A percentile compares a stretch with the other conserved stretches of the same genome.
These are phyloP conservation scores for Posidonia australis DNA, from an alignment of 106 monocot species.

Conservation along the genomic window DNA sequence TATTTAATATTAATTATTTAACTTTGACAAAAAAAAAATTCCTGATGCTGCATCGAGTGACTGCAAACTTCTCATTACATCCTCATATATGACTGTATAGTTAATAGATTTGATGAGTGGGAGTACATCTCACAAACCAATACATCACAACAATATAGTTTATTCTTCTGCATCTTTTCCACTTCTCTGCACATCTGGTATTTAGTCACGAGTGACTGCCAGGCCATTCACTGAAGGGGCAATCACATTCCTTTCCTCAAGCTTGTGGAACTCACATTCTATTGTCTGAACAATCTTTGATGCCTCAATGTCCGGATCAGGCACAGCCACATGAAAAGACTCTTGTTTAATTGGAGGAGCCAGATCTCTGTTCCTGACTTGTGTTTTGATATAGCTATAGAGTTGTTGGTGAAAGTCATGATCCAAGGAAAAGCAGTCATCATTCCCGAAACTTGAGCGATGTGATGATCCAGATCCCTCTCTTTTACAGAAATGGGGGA, in stretches of 20 bases:
- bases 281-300: conserved; percentile 49
- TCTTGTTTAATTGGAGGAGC: conserved; percentile 30
- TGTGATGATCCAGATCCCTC: conserved; percentile 59
- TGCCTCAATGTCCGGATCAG: conserved; percentile 35
- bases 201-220: conserved; percentile 17
- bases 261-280: conserved; percentile 51
- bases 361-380: conserved; percentile 7
- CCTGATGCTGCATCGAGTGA: no score
- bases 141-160: no score
- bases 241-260: conserved; percentile 34
- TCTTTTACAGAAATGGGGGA: conserved; percentile 87
- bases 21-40: no score
- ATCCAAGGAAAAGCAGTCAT: conserved; percentile 64
- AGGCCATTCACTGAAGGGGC: conserved; percentile 32
- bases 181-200: not conserved
- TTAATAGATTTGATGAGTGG: no score
- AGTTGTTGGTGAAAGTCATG: conserved; percentile 80
- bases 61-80: no score
- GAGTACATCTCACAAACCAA: no score
- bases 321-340: conserved; percentile 67
- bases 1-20: no score
- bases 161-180: not conserved
- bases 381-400: conserved; percentile 49
- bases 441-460: conserved; percentile 6
- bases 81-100: no score